These are phyloP conservation scores for Yamagishiella unicocca DNA, from an alignment of 139 green algal species.

Conservation along the genomic window DNA sequence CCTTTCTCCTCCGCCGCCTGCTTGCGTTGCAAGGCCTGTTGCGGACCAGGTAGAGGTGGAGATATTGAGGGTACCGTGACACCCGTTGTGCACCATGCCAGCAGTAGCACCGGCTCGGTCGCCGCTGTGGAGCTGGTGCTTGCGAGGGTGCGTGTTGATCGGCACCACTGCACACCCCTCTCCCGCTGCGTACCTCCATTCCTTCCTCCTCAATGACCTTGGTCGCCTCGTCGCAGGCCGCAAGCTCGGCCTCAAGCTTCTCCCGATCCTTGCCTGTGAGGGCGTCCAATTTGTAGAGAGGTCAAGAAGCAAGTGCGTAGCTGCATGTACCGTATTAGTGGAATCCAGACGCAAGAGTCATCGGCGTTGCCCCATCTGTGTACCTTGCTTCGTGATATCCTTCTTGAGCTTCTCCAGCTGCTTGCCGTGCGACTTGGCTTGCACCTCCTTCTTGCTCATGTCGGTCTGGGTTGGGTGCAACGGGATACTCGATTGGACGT, in stretches of 20 bases:
- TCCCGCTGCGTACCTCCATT: slow-evolving; percentile 64
- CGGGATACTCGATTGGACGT: no score
- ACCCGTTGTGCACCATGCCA: not conserved
- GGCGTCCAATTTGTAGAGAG: no score
- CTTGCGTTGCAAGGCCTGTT: slow-evolving; percentile 24
- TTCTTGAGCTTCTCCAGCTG: slow-evolving; percentile 80
- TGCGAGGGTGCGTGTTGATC: no score
- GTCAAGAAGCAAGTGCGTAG: no score
- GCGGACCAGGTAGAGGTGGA: not conserved
- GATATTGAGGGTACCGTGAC: not conserved
- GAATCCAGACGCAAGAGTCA: no score
- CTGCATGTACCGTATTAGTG: no score
- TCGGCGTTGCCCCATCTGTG: no score
- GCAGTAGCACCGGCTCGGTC: no score
- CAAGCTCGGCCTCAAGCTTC: slow-evolving; percentile 68
- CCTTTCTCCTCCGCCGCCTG: not conserved
- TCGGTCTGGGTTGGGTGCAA: no score
- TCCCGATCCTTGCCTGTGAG: slow-evolving; percentile 64
- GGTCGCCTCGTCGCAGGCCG: slow-evolving; percentile 48
- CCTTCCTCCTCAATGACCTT: slow-evolving; percentile 69
- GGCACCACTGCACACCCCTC: no score
- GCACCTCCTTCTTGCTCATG: slow-evolving; percentile 71
- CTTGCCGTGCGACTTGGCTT: slow-evolving; percentile 67
- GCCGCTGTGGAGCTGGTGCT: no score
- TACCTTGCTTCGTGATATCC: slow-evolving; percentile 73